Conservation (phyloP, 2,329 filamentous ascomycete species). For the Didymella arachidicola region DNA sequence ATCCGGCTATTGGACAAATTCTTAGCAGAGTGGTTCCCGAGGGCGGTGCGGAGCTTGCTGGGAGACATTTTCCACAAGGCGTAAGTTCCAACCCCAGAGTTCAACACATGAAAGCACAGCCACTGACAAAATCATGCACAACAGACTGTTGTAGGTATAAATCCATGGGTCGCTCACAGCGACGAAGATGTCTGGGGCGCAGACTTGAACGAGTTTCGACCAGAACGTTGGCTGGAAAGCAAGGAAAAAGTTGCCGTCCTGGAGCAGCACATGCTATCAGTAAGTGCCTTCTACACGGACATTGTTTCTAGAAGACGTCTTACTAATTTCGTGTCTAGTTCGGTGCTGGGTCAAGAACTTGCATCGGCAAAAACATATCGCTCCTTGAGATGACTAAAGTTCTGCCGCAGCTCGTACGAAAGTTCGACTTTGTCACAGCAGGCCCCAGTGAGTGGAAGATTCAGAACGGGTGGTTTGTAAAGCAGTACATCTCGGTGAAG, state of each 20-base stretch:
- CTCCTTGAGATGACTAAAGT: background rate
- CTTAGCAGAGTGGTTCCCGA: background rate
- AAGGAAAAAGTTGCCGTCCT: too few relatives aligned
- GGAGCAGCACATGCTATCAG: too few relatives aligned
- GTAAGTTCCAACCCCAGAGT: too few relatives aligned
- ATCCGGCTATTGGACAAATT: background rate
- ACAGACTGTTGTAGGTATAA: background rate
- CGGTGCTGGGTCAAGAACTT: background rate
- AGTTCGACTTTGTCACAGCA: background rate
- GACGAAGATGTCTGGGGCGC: background rate
- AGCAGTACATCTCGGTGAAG: too few relatives aligned
- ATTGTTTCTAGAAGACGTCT: too few relatives aligned
- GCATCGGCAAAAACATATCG: background rate
- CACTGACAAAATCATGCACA: too few relatives aligned
- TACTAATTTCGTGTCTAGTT: background rate
- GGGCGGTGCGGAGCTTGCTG: background rate
- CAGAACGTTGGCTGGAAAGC: background rate
- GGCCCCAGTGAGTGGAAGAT: too few relatives aligned
- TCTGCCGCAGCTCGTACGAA: background rate
- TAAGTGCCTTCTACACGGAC: too few relatives aligned
- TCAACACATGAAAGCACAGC: too few relatives aligned
- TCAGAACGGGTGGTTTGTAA: too few relatives aligned
- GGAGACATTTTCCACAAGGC: too few relatives aligned
- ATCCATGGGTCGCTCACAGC: background rate
- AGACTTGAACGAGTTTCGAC: background rate